Conservation (phyloP, 805 yeast species). For the Soucietia sequanensis region DNA sequence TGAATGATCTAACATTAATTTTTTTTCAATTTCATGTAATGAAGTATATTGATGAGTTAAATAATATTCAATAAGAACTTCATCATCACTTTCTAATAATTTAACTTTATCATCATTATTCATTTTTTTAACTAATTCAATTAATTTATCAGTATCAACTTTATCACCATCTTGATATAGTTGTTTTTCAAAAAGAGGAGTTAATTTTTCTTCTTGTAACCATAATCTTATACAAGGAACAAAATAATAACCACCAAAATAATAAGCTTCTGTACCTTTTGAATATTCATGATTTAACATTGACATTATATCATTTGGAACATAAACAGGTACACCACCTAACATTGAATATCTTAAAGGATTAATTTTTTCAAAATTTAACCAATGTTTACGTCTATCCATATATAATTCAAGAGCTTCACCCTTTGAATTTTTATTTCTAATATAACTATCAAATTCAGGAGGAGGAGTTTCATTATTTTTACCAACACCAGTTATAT, state of each 20-base stretch:
- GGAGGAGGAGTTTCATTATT: conserved; percentile 18
- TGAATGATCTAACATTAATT: conserved; percentile 18
- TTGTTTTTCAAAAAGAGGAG: conserved; percentile 12
- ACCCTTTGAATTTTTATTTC: conserved; percentile 15
- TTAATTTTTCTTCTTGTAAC: conserved; percentile 14
- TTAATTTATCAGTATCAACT: conserved; percentile 10
- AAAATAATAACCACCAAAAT: conserved; percentile 19
- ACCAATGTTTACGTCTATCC: conserved; percentile 35
- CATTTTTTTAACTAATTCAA: conserved; percentile 12
- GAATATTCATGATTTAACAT: conserved; percentile 27
- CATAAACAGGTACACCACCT: conserved; percentile 48
- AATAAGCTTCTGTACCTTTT: conserved; percentile 19
- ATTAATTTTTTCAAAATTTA: conserved; percentile 35
- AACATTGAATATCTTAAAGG: conserved; percentile 54
- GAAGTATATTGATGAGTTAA: conserved; percentile 22
- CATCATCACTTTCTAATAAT: conserved; percentile 18
- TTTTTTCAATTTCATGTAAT: conserved; percentile 22
- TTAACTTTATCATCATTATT: conserved; percentile 20
- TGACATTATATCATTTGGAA: conserved; percentile 26
- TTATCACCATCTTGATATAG: conserved; percentile 11
- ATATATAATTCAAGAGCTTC: conserved; percentile 22
- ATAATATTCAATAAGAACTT: conserved; percentile 24
- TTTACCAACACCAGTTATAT: conserved; percentile 45
- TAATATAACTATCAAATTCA: conserved; percentile 16
- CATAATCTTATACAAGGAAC: conserved; percentile 24